phyloP scores from a whole-genome alignment of 1,139 yeast genomes.

The Zygosaccharomyces pseudobailii region DNA sequence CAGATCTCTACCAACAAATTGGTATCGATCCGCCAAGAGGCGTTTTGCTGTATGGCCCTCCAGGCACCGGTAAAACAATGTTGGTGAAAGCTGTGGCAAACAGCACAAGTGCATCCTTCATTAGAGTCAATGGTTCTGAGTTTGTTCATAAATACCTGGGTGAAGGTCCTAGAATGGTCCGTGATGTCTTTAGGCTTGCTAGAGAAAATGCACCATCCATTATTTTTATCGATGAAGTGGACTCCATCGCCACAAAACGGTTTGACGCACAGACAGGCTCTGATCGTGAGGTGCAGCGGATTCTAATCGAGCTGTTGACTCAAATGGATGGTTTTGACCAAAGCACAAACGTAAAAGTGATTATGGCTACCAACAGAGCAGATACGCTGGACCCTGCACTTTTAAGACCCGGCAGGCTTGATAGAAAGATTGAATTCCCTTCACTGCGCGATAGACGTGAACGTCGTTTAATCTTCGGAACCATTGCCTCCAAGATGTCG shows the following conservation, averaged over 20 bases:
- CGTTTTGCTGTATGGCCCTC: constrained; percentile 94
- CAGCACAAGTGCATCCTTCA: constrained; percentile 90
- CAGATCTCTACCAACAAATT: constrained; percentile 91
- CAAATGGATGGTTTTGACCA: constrained; percentile 99
- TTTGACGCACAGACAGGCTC: constrained; percentile 99
- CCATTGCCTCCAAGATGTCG: constrained; percentile 96
- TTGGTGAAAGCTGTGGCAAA: constrained; percentile 98
- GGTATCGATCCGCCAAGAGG: constrained; percentile 99
- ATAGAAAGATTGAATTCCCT: constrained; percentile 96
- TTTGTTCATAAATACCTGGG: constrained; percentile 97
- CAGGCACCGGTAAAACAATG: constrained; percentile 99
- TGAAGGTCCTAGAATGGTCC: constrained; percentile 99
- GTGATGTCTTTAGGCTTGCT: constrained; percentile 95
- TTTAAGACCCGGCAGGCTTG: constrained; percentile 96
- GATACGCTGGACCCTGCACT: constrained; percentile 97
- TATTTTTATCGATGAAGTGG: constrained; percentile 96
- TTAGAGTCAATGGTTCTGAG: constrained; percentile 96
- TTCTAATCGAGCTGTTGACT: constrained; percentile 86
- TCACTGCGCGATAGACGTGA: constrained; percentile 94
- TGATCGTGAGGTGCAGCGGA: constrained; percentile 98
- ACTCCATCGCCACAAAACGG: constrained; percentile 98
- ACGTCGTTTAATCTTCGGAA: constrained; percentile 90
- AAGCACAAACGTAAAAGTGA: constrained; percentile 89
- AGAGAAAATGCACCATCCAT: constrained; percentile 96
- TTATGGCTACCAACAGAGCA: constrained; percentile 98